A percentile compares a stretch with the other conserved stretches of the same genome.
phyloP scores from a whole-genome alignment of 345 rosid species.

The Cardamine chenopodiifolia region DNA sequence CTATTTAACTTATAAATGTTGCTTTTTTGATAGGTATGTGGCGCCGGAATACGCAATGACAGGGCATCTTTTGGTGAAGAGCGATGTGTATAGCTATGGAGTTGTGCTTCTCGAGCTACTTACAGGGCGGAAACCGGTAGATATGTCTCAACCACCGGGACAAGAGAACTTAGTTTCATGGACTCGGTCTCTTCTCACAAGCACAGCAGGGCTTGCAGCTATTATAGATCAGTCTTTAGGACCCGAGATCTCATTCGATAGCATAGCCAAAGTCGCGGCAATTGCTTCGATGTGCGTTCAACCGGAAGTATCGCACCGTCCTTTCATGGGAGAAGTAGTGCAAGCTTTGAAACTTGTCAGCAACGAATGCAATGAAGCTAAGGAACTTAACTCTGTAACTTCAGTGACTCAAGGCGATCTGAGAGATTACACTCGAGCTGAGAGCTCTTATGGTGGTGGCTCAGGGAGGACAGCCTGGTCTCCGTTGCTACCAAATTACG shows the following conservation, averaged over 20 bases:
- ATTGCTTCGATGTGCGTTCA: conserved; percentile 99
- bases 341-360: conserved; percentile 92
- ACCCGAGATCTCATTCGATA: conserved; percentile 67
- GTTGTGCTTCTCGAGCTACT: conserved; percentile 96
- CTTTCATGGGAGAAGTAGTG: conserved; percentile 98
- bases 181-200: conserved; percentile 85
- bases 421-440: conserved; percentile 50
- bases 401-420: conserved; percentile 52
- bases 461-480: conserved; percentile 48
- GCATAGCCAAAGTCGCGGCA: conserved; percentile 84
- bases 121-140: conserved; percentile 84
- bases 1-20: conserved; percentile 7
- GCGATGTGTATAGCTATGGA: conserved; percentile 99
- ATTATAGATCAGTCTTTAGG: conserved; percentile 70
- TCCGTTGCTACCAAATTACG: conserved; percentile 54
- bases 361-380: conserved; percentile 85
- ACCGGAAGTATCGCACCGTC: conserved; percentile 92
- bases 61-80: conserved; percentile 93
- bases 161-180: conserved; percentile 91
- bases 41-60: conserved; percentile 99
- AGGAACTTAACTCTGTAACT: conserved; percentile 58
- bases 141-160: conserved; percentile 88
- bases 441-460: conserved; percentile 43
- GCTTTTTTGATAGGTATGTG: conserved; percentile 59
- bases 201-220: conserved; percentile 71